Percentiles rank a stretch among this genome's conserved stretches.
These are phyloP conservation scores for Solanum pinnatisectum DNA, from an alignment of 257 asterid genomes.

Conservation along the genomic window DNA sequence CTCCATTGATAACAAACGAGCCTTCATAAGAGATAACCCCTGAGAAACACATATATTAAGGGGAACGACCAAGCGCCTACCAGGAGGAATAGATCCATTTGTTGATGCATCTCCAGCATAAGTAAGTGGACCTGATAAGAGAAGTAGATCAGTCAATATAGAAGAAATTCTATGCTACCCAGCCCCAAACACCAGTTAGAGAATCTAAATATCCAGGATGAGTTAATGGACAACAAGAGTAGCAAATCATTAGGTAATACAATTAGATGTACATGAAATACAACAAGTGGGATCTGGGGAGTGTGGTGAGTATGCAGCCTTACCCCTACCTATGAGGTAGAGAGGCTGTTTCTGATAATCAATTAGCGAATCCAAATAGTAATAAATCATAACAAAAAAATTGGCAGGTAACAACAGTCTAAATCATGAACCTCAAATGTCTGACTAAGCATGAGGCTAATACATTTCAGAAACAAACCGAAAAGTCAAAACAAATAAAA, in stretches of 20 bases:
- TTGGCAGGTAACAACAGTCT: background rate
- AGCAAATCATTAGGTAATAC: background rate
- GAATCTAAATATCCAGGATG: background rate
- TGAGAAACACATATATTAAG: conserved; percentile 73
- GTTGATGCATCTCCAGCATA: conserved; percentile 31
- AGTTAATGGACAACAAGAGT: background rate
- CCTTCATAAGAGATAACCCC: conserved; percentile 84
- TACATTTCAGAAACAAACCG: background rate
- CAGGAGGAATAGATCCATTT: conserved; percentile 52
- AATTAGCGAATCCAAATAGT: background rate
- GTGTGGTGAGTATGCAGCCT: background rate
- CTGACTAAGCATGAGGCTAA: background rate
- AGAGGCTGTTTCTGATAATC: background rate
- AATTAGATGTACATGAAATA: background rate
- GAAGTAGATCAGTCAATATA: conserved; percentile 11
- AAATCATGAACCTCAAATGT: background rate
- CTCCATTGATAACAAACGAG: conserved; percentile 95
- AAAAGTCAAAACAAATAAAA: background rate
- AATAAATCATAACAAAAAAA: background rate
- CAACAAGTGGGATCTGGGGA: background rate
- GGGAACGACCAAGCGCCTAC: conserved; percentile 86
- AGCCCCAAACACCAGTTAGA: background rate
- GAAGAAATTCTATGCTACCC: conserved; percentile 1
- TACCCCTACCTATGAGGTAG: background rate
- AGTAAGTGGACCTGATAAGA: conserved; percentile 43